phyloP scores from a whole-genome alignment of 148 eudicot species.

The Rhododendron griersonianum region DNA sequence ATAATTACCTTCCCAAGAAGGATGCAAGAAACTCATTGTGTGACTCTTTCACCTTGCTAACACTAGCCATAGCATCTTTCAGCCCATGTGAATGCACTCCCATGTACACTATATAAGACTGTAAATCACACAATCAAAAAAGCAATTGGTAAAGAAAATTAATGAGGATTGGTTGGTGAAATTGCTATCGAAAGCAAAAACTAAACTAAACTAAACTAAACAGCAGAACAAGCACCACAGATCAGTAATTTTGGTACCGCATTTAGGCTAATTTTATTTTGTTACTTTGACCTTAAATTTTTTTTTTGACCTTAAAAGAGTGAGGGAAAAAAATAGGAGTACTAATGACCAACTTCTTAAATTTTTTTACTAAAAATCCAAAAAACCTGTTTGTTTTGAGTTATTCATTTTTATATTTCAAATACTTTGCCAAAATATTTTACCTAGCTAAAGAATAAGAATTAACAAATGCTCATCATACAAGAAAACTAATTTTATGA shows the following conservation, averaged over 20 bases:
- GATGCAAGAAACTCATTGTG: constrained; percentile 56
- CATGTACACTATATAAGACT: constrained; percentile 69
- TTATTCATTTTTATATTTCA: too few species aligned
- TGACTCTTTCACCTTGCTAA: constrained; percentile 25
- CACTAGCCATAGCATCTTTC: constrained; percentile 24
- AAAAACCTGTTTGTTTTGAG: neutral
- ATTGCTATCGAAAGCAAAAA: neutral
- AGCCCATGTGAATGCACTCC: constrained; percentile 53
- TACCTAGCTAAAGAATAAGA: neutral
- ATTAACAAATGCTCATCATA: neutral
- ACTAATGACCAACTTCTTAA: too few species aligned
- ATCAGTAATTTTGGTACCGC: neutral
- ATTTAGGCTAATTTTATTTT: neutral
- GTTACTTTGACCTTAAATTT: neutral
- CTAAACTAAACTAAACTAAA: neutral
- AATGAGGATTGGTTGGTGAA: neutral
- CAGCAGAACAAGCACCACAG: neutral
- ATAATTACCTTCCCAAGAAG: constrained; percentile 46
- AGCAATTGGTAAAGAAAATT: neutral
- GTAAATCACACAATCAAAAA: neutral
- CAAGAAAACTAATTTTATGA: too few species aligned
- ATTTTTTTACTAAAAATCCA: neutral
- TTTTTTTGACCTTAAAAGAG: neutral
- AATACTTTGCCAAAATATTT: too few species aligned
- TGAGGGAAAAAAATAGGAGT: neutral